Evolutionary conservation across 371 early-diverging fungal genomes (phyloP).

Genomic region (Actinomucor elegans): DNA sequence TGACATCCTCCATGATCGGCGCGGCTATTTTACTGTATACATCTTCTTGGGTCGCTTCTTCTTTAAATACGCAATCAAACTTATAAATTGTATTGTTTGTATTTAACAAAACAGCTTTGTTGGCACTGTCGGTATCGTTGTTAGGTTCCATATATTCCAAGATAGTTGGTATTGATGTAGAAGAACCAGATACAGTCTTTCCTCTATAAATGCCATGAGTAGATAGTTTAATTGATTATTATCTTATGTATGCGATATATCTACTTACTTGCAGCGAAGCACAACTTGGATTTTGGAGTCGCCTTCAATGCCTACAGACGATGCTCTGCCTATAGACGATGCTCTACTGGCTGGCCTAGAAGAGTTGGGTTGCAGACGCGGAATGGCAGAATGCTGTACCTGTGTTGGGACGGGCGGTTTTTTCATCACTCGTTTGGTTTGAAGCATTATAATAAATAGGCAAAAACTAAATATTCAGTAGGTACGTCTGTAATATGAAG

Average conservation of each 20-base stretch:
- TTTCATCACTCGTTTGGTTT: too few relatives aligned
- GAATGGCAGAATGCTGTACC: too few relatives aligned
- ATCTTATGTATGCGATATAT: not conserved
- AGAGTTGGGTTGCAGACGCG: too few relatives aligned
- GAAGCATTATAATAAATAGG: too few relatives aligned
- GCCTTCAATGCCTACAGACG: too few relatives aligned
- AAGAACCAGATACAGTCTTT: not conserved
- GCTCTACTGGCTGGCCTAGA: too few relatives aligned
- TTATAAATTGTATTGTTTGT: slow-evolving; percentile 67
- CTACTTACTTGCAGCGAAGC: slow-evolving; percentile 64
- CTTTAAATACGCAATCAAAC: slow-evolving; percentile 94
- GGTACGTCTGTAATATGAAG: too few relatives aligned
- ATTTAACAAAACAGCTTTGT: slow-evolving; percentile 27
- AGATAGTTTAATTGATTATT: not conserved
- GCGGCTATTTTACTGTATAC: slow-evolving; percentile 84
- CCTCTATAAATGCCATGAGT: not conserved
- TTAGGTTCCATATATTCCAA: not conserved
- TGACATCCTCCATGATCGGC: slow-evolving; percentile 81
- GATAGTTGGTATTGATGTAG: not conserved
- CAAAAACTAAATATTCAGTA: too few relatives aligned
- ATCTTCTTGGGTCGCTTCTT: slow-evolving; percentile 75
- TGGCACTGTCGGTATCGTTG: slow-evolving; percentile 12
- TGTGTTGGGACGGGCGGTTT: too few relatives aligned
- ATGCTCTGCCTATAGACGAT: too few relatives aligned
- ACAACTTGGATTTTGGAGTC: slow-evolving; percentile 62